phyloP scores from a whole-genome alignment of 768 basidiomycete species.

The Tulasnella sp. region DNA sequence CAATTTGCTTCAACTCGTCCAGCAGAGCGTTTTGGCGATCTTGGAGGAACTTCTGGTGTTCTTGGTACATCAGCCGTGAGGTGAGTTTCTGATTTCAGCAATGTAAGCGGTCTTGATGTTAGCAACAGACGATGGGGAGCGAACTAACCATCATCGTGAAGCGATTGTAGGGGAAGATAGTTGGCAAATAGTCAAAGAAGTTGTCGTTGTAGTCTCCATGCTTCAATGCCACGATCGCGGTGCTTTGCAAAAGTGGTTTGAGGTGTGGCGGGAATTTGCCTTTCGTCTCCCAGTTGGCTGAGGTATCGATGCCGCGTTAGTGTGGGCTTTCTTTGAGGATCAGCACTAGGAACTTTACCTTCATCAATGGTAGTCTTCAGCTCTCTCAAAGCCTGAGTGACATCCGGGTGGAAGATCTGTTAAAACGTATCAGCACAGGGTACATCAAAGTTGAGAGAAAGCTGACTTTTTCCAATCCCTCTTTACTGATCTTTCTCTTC shows the following conservation, averaged over 20 bases:
- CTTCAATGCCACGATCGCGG: slow-evolving; percentile 65
- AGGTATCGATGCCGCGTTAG: too few relatives aligned
- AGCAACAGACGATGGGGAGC: neutral
- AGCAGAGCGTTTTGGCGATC: slow-evolving; percentile 60
- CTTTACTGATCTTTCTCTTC: slow-evolving; percentile 12
- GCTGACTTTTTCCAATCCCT: slow-evolving; percentile 21
- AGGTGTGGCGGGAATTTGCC: slow-evolving; percentile 80
- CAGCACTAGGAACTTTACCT: slow-evolving; percentile 30
- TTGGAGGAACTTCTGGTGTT: slow-evolving; percentile 54
- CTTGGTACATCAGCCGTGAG: slow-evolving; percentile 71
- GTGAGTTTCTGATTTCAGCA: slow-evolving; percentile 61
- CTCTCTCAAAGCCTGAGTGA: neutral
- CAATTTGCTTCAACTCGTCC: slow-evolving; percentile 44
- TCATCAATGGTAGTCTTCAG: slow-evolving; percentile 35
- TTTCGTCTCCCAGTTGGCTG: slow-evolving; percentile 69
- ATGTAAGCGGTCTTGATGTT: neutral
- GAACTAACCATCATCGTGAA: slow-evolving; percentile 76
- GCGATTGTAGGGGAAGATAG: slow-evolving; percentile 84
- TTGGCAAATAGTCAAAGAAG: slow-evolving; percentile 82
- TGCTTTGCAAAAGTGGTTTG: slow-evolving; percentile 55
- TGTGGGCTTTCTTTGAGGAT: neutral
- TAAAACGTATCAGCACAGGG: neutral
- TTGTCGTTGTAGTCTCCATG: slow-evolving; percentile 86
- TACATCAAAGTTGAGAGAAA: neutral
- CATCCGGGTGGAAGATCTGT: neutral